These are phyloP conservation scores for Saccharum officinarum DNA, from an alignment of 176 grass and related monocot genomes.

Conservation along the genomic window DNA sequence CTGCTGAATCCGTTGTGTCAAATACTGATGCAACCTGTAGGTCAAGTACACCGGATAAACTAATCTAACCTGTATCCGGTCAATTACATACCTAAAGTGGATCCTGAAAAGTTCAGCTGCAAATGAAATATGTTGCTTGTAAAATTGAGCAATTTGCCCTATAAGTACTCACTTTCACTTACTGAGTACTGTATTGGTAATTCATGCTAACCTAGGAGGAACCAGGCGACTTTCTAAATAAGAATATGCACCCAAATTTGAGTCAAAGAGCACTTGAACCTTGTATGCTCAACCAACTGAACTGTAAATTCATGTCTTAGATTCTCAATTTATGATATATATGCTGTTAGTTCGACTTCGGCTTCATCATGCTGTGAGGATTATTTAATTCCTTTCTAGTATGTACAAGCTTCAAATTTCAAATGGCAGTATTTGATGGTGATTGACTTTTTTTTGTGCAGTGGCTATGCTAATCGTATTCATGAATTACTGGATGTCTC, in stretches of 20 bases:
- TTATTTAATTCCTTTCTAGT: conserved; percentile 4
- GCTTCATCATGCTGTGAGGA: neutral
- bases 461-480: conserved; percentile 97
- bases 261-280: neutral
- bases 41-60: conserved; percentile 6
- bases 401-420: neutral
- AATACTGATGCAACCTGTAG: conserved; percentile 4
- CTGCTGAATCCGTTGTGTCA: conserved; percentile 5
- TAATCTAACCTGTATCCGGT: neutral
- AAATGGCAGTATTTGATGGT: conserved; percentile 4
- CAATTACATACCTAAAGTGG: neutral
- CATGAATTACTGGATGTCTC: conserved; percentile 84
- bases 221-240: neutral
- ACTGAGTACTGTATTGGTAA: conserved; percentile 7
- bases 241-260: neutral
- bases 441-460: conserved; percentile 38
- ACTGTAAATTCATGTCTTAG: conserved; percentile 8
- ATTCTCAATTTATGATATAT: conserved; percentile 21
- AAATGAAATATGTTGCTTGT: neutral
- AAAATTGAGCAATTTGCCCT: neutral
- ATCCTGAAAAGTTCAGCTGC: neutral
- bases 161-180: neutral
- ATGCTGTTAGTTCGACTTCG: neutral
- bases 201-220: neutral
- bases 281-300: neutral